phyloP scores from a whole-genome alignment of 768 basidiomycete genomes.

The Auricularia auricula-judae region DNA sequence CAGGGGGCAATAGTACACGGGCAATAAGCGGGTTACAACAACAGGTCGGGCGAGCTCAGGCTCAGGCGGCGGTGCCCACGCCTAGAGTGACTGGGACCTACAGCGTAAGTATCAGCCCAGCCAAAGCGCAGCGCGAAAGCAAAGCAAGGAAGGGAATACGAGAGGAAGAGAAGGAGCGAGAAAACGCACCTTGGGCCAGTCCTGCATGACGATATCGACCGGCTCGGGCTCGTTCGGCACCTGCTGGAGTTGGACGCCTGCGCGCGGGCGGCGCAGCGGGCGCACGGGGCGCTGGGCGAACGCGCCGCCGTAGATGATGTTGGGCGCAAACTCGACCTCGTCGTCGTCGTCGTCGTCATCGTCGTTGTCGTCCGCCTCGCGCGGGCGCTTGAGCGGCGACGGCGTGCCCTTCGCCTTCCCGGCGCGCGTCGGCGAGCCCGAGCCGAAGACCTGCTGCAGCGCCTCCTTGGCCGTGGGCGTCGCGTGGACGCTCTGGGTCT shows the following conservation, averaged over 20 bases:
- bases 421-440: constrained; percentile 18
- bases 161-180: no score
- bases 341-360: background rate
- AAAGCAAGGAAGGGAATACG: no score
- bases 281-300: background rate
- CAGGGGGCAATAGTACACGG: no score
- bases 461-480: constrained; percentile 43
- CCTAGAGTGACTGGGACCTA: no score
- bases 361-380: constrained; percentile 13
- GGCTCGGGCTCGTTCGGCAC: background rate
- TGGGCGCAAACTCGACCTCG: background rate
- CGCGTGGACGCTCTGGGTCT: constrained; percentile 16
- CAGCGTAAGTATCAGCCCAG: no score
- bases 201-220: background rate
- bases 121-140: no score
- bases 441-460: constrained; percentile 36
- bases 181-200: no score
- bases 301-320: background rate
- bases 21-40: no score
- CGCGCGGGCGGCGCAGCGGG: background rate
- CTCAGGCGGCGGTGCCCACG: no score
- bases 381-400: constrained; percentile 28
- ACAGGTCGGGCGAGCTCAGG: no score
- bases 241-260: background rate
- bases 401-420: constrained; percentile 10